Evolutionary conservation across 257 asterid genomes (phyloP), one percentile per base, ranked within the genome.

Genomic region (Plantago elongata): DNA sequence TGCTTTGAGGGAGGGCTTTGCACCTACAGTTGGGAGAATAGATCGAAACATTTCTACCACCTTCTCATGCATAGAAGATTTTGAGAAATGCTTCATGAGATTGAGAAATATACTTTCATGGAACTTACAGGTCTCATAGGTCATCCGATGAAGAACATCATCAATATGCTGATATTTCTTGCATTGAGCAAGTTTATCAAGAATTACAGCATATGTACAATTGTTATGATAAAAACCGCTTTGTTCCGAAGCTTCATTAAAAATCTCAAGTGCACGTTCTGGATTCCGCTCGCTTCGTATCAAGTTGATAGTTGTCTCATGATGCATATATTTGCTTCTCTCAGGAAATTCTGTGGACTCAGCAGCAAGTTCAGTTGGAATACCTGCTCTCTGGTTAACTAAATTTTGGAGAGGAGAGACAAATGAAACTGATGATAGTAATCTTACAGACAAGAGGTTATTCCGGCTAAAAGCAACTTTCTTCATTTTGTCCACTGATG

Each of bases 71-170:
- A 80, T 71, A 60, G 78, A 77, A 7, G 80, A 79, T 72, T 67
- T 89, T 0, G 97, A 78, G 77, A 80, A 89, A 78, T 81, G 95
- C 80, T 83, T 86, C 99, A 92, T 92, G 67, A 92, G 97, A 76
- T 86, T 83, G 13, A 89, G 67, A 69, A 89, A 92, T 69, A 92
- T 45, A 60, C 97, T 95, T 70, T 92, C 97, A 43, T 83, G 76
- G 74, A 92, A 92, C 72, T 73, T 80, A 83, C 99, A 92, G 51
- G 97, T 84, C 81, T 89, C 99, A 3, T 84, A 83, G 56, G 80
- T 75, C 99, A 92, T 92, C 68, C 70, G 93, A 68, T 79, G 88
- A 75, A 92, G 85, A 68, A 89, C 82, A 55, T 68, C 81, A 62
- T 86, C 91, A 16, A 89, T 70, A 59, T 74, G 71, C 72, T 74